Base-by-base conservation (phyloP, 2,329 filamentous ascomycete genomes). In the Xylariaceae sp. region DNA sequence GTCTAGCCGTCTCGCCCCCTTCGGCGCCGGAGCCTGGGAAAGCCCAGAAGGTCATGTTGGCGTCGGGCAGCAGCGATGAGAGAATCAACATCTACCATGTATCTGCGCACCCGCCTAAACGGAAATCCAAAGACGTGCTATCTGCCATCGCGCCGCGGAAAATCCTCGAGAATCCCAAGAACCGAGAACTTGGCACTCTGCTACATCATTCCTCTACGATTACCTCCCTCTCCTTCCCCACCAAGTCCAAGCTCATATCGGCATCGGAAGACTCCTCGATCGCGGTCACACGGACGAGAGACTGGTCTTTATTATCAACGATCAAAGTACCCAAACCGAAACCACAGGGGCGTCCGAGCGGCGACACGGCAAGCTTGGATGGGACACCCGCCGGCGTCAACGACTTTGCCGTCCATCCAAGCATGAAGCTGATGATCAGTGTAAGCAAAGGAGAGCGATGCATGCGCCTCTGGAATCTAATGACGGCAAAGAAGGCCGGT, bases 391-490 rank as follows among this genome's bases (percentile, higher is more conserved):
- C 86, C n/a, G 94, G 94, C 19, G 84, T 97, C 62, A 97, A 96
- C 70, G 89, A 91, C 70, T 95, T 99, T 70, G 90, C 92, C 2
- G 87, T 99, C 30, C 94, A 99, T 70, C 92, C 94, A 0, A 95
- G 89, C 70, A 89, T 95, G 81, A 97, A 96, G 74, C 77, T 99
- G 49, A 96, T 97, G 89, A 84, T 99, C 57, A 95, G 84, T 64
- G 91, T 97, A 6, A 87, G 89, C 62, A 89, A 87, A 65, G 91
- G 91, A 61, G 94, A 99, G 74, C 85, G 84, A 61, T 90, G 86
- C 67, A 95, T 99, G 88, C 79, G 94, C 60, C 72, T 97, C 61
- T 99, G 94, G 94, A 97, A 99, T 67, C 71, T 99, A 60, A 91
- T 97, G 61, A 97, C 92, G 2, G 94, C 91, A 12, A 95, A 92